Evolutionary conservation across 2,329 filamentous ascomycete genomes (phyloP).

Genomic region (Ophiostoma montium): DNA sequence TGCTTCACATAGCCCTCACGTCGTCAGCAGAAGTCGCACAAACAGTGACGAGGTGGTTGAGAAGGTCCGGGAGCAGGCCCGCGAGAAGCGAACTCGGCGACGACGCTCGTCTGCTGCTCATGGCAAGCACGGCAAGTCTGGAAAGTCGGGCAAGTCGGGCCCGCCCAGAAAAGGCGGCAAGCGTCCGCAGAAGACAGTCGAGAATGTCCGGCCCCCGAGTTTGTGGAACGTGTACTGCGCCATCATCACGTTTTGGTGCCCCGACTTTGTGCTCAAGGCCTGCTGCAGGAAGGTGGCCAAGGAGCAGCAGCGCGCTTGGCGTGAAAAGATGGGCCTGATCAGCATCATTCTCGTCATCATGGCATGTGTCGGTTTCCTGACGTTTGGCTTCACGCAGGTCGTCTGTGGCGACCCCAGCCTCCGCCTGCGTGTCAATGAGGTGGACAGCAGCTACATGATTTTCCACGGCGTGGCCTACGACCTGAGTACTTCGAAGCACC

Average conservation of each 20-base stretch:
- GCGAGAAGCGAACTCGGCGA: conserved; percentile 15
- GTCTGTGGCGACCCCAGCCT: conserved; percentile 64
- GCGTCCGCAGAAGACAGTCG: conserved; percentile 34
- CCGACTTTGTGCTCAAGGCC: conserved; percentile 69
- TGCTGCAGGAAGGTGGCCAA: conserved; percentile 77
- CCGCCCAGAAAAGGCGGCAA: conserved; percentile 48
- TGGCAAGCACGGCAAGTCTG: not conserved
- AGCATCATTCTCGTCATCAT: conserved; percentile 86
- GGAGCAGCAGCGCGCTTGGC: conserved; percentile 83
- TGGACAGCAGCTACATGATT: conserved; percentile 78
- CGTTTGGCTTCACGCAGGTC: conserved; percentile 84
- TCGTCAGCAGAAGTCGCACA: conserved; percentile 21
- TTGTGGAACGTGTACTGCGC: conserved; percentile 94
- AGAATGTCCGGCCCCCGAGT: conserved; percentile 64
- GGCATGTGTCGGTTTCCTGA: conserved; percentile 82
- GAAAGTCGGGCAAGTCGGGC: conserved; percentile 28
- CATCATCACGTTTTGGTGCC: conserved; percentile 87
- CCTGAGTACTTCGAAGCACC: conserved; percentile 62
- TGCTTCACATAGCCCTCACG: conserved; percentile 17
- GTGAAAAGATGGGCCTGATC: conserved; percentile 94
- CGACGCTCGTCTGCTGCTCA: conserved; percentile 26
- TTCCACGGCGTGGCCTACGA: conserved; percentile 90
- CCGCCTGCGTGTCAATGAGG: conserved; percentile 70
- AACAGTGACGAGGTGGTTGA: conserved; percentile 22
- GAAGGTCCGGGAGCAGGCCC: conserved; percentile 20